Conservation (phyloP, 257 asterid genomes). For the Salvia splendens region DNA sequence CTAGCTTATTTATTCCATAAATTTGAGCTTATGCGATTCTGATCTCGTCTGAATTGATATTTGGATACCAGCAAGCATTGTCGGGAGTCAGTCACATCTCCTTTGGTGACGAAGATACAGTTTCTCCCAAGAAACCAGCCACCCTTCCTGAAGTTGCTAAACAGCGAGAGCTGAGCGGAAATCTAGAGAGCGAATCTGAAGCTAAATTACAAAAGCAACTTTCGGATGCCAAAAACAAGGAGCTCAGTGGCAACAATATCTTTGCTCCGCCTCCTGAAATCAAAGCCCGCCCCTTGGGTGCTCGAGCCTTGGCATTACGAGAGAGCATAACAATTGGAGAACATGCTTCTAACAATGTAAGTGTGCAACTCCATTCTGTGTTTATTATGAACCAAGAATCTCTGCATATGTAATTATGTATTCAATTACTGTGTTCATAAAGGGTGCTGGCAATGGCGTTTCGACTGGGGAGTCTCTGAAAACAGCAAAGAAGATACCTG, state of each 20-base stretch:
- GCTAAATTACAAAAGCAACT: slow-evolving; percentile 77
- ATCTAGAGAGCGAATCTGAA: slow-evolving; percentile 76
- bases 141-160: slow-evolving; percentile 88
- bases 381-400: no score
- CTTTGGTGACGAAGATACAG: slow-evolving; percentile 82
- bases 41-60: neutral
- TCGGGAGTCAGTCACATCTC: slow-evolving; percentile 87
- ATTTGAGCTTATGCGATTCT: neutral
- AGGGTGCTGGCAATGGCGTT: slow-evolving; percentile 44
- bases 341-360: slow-evolving; percentile 54
- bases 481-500: slow-evolving; percentile 94
- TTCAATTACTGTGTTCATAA: neutral
- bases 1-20: neutral
- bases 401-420: no score
- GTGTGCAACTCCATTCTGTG: slow-evolving; percentile 25
- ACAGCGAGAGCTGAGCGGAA: slow-evolving; percentile 94
- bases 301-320: slow-evolving; percentile 85
- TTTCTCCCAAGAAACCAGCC: slow-evolving; percentile 82
- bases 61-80: slow-evolving; percentile 61
- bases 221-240: slow-evolving; percentile 85
- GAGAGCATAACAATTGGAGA: slow-evolving; percentile 96
- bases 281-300: slow-evolving; percentile 81
- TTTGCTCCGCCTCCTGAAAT: slow-evolving; percentile 99
- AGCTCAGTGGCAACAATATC: slow-evolving; percentile 87
- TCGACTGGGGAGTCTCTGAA: slow-evolving; percentile 53